phyloP scores from a whole-genome alignment of 2,329 filamentous ascomycete species.

The Penicillium sp. region DNA sequence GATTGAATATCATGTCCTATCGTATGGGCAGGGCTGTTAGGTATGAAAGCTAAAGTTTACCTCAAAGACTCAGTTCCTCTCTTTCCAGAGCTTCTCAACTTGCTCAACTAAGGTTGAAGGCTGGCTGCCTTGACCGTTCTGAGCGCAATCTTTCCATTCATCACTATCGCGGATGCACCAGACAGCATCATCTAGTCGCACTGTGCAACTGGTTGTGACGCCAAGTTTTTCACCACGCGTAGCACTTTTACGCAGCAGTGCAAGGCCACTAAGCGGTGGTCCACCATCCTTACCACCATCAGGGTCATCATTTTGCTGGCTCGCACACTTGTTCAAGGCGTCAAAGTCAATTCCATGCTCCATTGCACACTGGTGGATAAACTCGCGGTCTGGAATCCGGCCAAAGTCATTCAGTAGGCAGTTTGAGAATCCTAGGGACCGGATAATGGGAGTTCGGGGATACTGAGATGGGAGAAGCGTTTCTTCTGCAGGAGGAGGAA shows the following conservation, averaged over 20 bases:
- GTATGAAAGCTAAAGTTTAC: background rate
- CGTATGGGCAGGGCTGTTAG: background rate
- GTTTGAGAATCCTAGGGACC: conserved; percentile 88
- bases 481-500: conserved; percentile 29
- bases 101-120: conserved; percentile 67
- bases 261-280: conserved; percentile 53
- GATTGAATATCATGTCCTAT: conserved; percentile 4
- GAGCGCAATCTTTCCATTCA: conserved; percentile 75
- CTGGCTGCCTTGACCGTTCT: conserved; percentile 55
- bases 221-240: conserved; percentile 59
- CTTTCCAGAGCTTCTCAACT: conserved; percentile 67
- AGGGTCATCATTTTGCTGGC: conserved; percentile 70
- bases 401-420: conserved; percentile 76
- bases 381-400: conserved; percentile 71
- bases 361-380: conserved; percentile 83
- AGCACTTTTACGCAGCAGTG: conserved; percentile 46
- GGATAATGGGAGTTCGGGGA: conserved; percentile 70
- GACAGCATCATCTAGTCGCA: conserved; percentile 72
- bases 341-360: conserved; percentile 87
- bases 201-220: conserved; percentile 72
- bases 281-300: conserved; percentile 57
- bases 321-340: conserved; percentile 77
- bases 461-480: conserved; percentile 48
- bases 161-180: conserved; percentile 82
- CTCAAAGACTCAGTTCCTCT: conserved; percentile 21